Base-by-base conservation (phyloP, 768 basidiomycete species). In the Rhizopogon roseolus region DNA sequence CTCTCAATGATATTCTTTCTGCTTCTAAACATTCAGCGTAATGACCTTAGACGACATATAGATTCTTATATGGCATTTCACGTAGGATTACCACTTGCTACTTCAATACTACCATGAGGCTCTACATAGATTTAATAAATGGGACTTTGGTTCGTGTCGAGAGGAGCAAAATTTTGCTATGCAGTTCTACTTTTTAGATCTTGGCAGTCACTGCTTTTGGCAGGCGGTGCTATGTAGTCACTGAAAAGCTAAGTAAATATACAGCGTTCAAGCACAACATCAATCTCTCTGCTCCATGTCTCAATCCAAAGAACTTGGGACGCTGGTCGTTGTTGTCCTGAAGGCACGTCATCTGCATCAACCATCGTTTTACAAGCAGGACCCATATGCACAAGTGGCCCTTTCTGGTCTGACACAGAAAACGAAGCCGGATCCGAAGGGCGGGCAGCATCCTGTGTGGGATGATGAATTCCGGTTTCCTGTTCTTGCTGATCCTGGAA, bases 381-480 rank as follows among this genome's bases (percentile, higher is more conserved):
- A 95, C 69, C 93, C 89, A 1, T 96, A 85, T 65, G 86, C 85
- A 3, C 79, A 87, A 58, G 75, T 83, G 6, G 72, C 75, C 2
- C 70, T 94, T 54, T 70, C 74, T 67, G 82, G 84, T 38, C 73
- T 73, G 16, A 84, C 79, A 49, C 82, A 89, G 63, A 80, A 80
- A 54, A 93, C 92, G 0, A 75, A 80, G 50, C 78, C 85, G 55
- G 88, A 92, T 62, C 76, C 84, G 59, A 92, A 86, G 64, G 94
- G 94, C 2, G 95, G 95, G 0, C 95, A 98, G 64, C 88, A 91
- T 68, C 95, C 95, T 2, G 81, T 86, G 55, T 98, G 94, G 93
- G 94, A 97, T 64, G 84, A 84, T 34, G 93, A 97, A 68, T 68
- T 22, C 22, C 22, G 22, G 22, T 22, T 22, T 22, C 22, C 22